Conservation (phyloP, 1,284 basidiomycete species). For the Malassezia brasiliensis region DNA sequence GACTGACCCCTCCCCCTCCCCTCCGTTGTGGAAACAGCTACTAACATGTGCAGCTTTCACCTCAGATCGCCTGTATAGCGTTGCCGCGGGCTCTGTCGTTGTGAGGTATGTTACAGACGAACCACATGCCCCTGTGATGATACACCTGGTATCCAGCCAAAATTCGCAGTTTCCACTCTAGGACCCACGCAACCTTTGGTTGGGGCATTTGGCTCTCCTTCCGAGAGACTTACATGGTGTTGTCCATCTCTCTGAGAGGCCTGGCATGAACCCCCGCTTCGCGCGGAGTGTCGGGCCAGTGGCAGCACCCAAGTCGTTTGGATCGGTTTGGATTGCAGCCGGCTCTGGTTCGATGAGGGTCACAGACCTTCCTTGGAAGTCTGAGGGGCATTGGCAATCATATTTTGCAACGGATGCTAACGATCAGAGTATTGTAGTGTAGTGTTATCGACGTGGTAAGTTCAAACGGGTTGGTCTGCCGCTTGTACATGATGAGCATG, state of each 20-base stretch:
- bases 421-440: neutral
- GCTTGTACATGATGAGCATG: constrained; percentile 34
- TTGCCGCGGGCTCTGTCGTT: too few relatives aligned
- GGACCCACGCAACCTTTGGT: constrained; percentile 35
- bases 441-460: neutral
- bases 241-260: constrained; percentile 40
- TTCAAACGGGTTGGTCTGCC: neutral
- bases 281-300: constrained; percentile 42
- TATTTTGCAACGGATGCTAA: neutral
- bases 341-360: constrained; percentile 48
- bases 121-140: constrained; percentile 39
- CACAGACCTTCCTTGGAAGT: constrained; percentile 50
- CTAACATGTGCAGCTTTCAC: neutral
- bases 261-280: constrained; percentile 43
- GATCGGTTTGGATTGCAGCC: constrained; percentile 46
- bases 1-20: constrained; percentile 26
- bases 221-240: constrained; percentile 38
- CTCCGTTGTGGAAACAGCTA: constrained; percentile 1
- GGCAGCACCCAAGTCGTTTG: constrained; percentile 38
- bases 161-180: constrained; percentile 50
- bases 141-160: constrained; percentile 48
- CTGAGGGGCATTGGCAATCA: constrained; percentile 27
- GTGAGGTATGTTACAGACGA: neutral
- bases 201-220: constrained; percentile 44
- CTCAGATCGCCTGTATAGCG: neutral